Percentiles rank a stretch among this genome's conserved stretches.
phyloP scores from a whole-genome alignment of 2,329 filamentous ascomycete genomes.

The Allantophomopsis lycopodina region DNA sequence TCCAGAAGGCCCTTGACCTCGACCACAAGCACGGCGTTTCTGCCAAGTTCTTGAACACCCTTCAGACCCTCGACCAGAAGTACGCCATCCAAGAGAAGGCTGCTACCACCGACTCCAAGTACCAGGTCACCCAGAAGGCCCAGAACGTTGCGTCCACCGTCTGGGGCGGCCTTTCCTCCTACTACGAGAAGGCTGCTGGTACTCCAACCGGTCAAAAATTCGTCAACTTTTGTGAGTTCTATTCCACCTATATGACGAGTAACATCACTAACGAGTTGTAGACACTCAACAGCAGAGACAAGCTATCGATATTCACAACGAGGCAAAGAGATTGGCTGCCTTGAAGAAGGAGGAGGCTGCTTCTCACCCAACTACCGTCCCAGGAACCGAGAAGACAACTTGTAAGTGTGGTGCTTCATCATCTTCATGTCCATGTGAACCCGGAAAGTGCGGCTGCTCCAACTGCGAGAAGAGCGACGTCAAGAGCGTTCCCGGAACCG shows the following conservation, averaged over 20 bases:
- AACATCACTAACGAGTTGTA: too few relatives aligned
- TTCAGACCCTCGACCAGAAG: slow-evolving; percentile 68
- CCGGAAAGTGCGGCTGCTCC: slow-evolving; percentile 30
- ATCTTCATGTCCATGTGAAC: slow-evolving; percentile 27
- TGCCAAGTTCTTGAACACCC: slow-evolving; percentile 61
- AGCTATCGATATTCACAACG: slow-evolving; percentile 83
- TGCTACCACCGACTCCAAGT: slow-evolving; percentile 69
- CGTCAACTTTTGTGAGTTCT: slow-evolving; percentile 52
- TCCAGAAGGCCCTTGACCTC: slow-evolving; percentile 73
- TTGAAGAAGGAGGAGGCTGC: slow-evolving; percentile 59
- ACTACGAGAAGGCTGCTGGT: slow-evolving; percentile 86
- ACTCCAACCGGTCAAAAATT: slow-evolving; percentile 84
- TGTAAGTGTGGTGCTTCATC: slow-evolving; percentile 31
- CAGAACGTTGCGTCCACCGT: slow-evolving; percentile 42
- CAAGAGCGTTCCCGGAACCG: slow-evolving; percentile 19
- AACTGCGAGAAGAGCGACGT: slow-evolving; percentile 31
- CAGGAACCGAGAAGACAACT: slow-evolving; percentile 23
- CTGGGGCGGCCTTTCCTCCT: slow-evolving; percentile 55
- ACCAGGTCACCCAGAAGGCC: slow-evolving; percentile 67
- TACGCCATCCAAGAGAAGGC: slow-evolving; percentile 82
- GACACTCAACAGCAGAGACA: slow-evolving; percentile 71
- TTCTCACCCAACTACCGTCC: slow-evolving; percentile 1
- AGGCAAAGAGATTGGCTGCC: slow-evolving; percentile 78
- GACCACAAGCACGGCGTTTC: slow-evolving; percentile 85
- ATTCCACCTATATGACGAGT: too few relatives aligned